These are phyloP conservation scores for Heterobasidion parviporum DNA, from an alignment of 1,284 basidiomycete genomes.

Conservation along the genomic window DNA sequence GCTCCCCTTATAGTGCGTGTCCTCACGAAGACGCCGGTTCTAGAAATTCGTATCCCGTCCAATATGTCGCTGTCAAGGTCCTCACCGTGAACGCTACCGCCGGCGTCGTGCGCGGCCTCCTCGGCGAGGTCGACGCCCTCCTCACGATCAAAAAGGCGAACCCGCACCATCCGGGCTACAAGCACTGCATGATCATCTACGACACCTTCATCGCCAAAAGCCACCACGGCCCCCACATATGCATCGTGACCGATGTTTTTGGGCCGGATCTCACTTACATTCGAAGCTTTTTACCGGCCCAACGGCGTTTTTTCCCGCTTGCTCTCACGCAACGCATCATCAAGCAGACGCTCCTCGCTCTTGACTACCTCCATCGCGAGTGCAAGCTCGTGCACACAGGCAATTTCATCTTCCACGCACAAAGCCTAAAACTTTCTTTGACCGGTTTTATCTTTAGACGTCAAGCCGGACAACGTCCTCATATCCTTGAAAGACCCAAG, in stretches of 20 bases:
- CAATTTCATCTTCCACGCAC: neutral
- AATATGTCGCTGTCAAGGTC: neutral
- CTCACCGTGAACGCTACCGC: neutral
- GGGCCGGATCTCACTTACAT: neutral
- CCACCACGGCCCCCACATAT: conserved; percentile 6
- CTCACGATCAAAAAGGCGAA: neutral
- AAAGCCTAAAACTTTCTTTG: neutral
- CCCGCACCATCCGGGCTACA: conserved; percentile 1
- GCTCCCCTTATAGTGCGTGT: neutral
- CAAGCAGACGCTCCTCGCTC: conserved; percentile 18
- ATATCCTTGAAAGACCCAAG: neutral
- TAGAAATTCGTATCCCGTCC: neutral
- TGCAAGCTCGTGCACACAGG: conserved; percentile 15
- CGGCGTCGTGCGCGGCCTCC: neutral
- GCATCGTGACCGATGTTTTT: conserved; percentile 4
- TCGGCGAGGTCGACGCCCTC: neutral
- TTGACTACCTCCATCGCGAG: conserved; percentile 18
- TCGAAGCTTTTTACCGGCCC: neutral
- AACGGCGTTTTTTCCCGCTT: neutral
- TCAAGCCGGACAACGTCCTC: neutral
- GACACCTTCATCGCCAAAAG: neutral
- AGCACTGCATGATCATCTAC: conserved; percentile 1
- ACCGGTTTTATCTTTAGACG: neutral
- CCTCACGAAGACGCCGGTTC: neutral
- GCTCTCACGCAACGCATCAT: conserved; percentile 12